Evolutionary conservation across 768 basidiomycete species (phyloP).

Genomic region (Lactarius sp.): DNA sequence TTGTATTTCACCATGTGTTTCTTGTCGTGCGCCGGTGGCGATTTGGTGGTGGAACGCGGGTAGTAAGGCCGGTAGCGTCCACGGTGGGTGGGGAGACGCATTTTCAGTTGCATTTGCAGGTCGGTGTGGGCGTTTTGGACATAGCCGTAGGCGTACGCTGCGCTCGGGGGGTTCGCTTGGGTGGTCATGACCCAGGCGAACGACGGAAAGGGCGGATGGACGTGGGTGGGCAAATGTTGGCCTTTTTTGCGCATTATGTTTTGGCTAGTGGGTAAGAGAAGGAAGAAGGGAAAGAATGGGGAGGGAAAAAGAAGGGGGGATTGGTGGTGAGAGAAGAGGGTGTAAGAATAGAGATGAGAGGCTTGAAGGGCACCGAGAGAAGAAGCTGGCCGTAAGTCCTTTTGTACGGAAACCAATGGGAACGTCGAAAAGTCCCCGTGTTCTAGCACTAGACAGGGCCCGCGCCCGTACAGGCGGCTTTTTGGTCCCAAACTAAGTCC

Average conservation of each 20-base stretch:
- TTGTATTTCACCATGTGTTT: constrained; percentile 4
- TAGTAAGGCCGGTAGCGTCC: too few relatives aligned
- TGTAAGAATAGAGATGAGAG: too few relatives aligned
- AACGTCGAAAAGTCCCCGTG: neutral
- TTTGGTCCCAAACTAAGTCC: neutral
- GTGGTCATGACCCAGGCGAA: constrained; percentile 18
- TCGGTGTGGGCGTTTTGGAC: constrained; percentile 1
- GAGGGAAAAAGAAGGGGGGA: too few relatives aligned
- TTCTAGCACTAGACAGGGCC: neutral
- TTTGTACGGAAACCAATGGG: too few relatives aligned
- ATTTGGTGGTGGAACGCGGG: neutral
- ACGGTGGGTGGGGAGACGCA: too few relatives aligned
- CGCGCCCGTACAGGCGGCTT: constrained; percentile 2
- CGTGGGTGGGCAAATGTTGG: neutral
- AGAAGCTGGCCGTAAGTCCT: too few relatives aligned
- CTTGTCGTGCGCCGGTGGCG: neutral
- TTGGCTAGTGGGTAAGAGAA: neutral
- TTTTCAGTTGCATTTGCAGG: neutral
- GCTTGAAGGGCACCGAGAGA: too few relatives aligned
- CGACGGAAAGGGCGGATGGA: constrained; percentile 19
- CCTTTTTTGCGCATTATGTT: neutral
- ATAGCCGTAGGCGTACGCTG: constrained; percentile 9
- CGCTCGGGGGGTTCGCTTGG: constrained; percentile 9
- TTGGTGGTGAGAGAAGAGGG: too few relatives aligned
- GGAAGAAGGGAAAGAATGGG: too few relatives aligned